Conservation (phyloP, 1,284 basidiomycete species). For the Marasmius oreades region DNA sequence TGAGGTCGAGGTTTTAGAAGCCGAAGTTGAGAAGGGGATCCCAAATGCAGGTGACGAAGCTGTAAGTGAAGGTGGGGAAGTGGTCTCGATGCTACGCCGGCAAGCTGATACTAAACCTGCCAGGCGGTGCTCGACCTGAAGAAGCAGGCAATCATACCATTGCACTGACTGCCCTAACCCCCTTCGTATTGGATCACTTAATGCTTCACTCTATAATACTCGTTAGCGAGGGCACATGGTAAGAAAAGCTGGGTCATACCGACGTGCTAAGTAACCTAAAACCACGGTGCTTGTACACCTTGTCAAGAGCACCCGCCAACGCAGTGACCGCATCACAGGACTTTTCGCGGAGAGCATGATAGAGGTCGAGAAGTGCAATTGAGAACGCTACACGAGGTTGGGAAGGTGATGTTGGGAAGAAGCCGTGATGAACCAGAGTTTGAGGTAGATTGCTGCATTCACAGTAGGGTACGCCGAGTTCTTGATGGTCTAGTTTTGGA, state of each 20-base stretch:
- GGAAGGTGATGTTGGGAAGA: constrained; percentile 20
- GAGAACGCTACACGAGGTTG: constrained; percentile 19
- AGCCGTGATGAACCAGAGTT: constrained; percentile 15
- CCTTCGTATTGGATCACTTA: no score
- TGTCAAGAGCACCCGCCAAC: constrained; percentile 17
- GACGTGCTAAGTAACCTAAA: constrained; percentile 12
- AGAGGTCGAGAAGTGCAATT: constrained; percentile 18
- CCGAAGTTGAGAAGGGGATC: no score
- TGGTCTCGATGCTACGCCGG: no score
- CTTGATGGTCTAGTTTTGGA: no score
- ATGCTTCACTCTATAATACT: no score
- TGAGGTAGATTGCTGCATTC: constrained; percentile 1
- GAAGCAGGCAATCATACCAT: no score
- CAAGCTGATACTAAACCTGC: no score
- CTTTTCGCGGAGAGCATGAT: constrained; percentile 18
- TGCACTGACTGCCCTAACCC: no score
- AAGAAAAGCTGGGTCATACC: not conserved
- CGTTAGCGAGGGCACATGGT: not conserved
- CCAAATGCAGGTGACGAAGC: no score
- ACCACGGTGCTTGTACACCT: constrained; percentile 18
- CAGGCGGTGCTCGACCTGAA: no score
- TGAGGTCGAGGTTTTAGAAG: not conserved
- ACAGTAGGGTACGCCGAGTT: not conserved
- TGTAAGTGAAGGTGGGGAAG: no score
- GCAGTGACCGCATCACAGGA: constrained; percentile 22